Base-by-base conservation (phyloP, 768 basidiomycete genomes). In the Lentinula sp. region DNA sequence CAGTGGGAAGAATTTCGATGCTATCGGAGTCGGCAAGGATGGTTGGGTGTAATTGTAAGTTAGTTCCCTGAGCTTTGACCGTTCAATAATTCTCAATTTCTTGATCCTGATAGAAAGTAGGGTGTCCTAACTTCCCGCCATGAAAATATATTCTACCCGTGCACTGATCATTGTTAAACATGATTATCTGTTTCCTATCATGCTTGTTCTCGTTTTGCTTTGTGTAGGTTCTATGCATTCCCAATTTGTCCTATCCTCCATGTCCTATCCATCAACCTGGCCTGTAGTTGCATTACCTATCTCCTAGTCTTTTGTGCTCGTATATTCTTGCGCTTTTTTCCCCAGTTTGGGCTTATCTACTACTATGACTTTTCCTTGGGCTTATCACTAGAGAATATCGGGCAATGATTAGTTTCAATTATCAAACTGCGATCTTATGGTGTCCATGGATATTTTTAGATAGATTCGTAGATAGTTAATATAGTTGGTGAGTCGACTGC, bases 1-100 rank as follows among this genome's bases (percentile, higher is more conserved):
- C 61, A 92, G 90, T 65, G 91, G 91, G 55, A 92, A 90, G 76
- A 88, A 83, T 72, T 93, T 93, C 64, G 91, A 91, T 68, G 90
- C 85, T 48, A 88, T 90, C 68, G 83, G 87, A 18, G 79, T 86
- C n/a, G 88, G 88, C 60, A 86, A 87, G 69, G 86, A 90, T 42
- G 81, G 82, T 45, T 92, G 90, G 90, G 84, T 91, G 59, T 89
- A 81, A 77, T 54, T 61, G 81, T 83, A 73, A 71, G 83, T 76
- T 35, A 57, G 56, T 55, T 69, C 70, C 69, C 66, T 63, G 65
- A 64, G 60, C 61, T 72, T 65, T 70, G 77, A 76, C 86, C 77
- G 85, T 83, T 74, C 73, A 74, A 79, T 82, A 70, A 72, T 68
- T 72, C 77, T 79, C 66, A 77, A 68, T 66, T 64, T 67, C 63